A percentile compares a stretch with the other conserved stretches of the same genome.
phyloP scores from a whole-genome alignment of 805 yeast genomes.

The Nakazawaea anatomiae region DNA sequence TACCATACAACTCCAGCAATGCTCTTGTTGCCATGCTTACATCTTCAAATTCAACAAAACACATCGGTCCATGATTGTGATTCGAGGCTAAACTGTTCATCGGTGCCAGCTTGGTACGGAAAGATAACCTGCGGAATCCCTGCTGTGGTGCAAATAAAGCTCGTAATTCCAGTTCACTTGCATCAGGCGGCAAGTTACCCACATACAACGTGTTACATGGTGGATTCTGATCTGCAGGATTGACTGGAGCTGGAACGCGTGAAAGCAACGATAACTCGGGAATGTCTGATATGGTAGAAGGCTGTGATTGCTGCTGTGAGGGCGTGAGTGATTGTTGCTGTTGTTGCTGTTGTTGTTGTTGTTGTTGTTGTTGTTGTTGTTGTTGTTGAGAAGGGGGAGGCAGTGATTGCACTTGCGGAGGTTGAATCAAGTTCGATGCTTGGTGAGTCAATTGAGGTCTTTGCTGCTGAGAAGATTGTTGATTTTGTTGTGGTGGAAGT shows the following conservation, averaged over 20 bases:
- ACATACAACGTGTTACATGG: conserved; percentile 97
- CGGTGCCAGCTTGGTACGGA: conserved; percentile 58
- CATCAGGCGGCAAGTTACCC: conserved; percentile 96
- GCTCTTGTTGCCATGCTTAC: conserved; percentile 92
- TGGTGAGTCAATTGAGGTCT: conserved; percentile 1
- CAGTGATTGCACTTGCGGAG: conserved; percentile 10
- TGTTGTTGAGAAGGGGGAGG: not conserved
- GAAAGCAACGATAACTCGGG: conserved; percentile 71
- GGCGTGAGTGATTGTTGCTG: conserved; percentile 5
- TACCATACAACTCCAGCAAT: conserved; percentile 87
- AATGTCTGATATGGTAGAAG: conserved; percentile 10
- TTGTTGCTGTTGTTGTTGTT: conserved; percentile 17
- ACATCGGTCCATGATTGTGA: conserved; percentile 91
- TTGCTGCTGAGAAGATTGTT: conserved; percentile 8
- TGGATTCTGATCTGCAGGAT: conserved; percentile 98
- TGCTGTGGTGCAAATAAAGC: conserved; percentile 81
- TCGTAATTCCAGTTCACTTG: conserved; percentile 88
- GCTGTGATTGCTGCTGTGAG: conserved; percentile 2
- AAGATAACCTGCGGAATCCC: conserved; percentile 89
- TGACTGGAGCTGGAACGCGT: conserved; percentile 85
- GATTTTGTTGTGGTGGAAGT: conserved; percentile 10
- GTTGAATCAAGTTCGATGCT: not conserved
- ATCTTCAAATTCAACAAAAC: conserved; percentile 98
- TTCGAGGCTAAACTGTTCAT: conserved; percentile 13
- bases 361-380: conserved; percentile 1